Evolutionary conservation across 768 basidiomycete genomes (phyloP).

Genomic region (Dentipellis fragilis): DNA sequence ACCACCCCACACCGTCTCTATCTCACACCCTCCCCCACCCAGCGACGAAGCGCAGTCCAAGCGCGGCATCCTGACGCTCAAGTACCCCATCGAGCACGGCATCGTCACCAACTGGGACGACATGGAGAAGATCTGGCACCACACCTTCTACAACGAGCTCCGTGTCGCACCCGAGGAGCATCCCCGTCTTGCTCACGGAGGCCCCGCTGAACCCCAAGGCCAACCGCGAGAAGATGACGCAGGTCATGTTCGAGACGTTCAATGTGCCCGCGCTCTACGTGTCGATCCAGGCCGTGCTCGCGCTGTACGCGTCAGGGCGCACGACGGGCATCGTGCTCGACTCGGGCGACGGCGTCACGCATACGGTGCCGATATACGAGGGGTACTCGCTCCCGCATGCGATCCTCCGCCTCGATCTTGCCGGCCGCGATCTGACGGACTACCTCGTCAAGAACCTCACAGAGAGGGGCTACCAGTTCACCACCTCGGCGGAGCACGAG

Average conservation of each 20-base stretch:
- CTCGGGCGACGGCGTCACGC: constrained; percentile 65
- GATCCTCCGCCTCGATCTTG: constrained; percentile 56
- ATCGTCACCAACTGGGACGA: constrained; percentile 72
- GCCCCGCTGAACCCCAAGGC: constrained; percentile 90
- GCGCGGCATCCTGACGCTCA: constrained; percentile 62
- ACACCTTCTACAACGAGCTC: constrained; percentile 81
- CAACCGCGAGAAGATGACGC: constrained; percentile 90
- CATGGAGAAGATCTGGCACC: constrained; percentile 71
- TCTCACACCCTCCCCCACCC: constrained; percentile 3
- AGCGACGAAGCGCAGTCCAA: constrained; percentile 68
- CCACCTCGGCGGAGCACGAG: constrained; percentile 50
- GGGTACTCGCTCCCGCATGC: constrained; percentile 63
- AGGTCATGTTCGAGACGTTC: constrained; percentile 97
- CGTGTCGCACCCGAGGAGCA: constrained; percentile 84
- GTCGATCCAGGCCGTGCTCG: constrained; percentile 84
- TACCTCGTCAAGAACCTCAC: constrained; percentile 44
- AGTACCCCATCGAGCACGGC: constrained; percentile 65
- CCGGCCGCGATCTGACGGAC: constrained; percentile 57
- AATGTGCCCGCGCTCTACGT: constrained; percentile 91
- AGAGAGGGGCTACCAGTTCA: constrained; percentile 57
- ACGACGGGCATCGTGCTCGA: constrained; percentile 69
- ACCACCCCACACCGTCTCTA: not conserved
- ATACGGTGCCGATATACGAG: constrained; percentile 69
- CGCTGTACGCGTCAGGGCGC: constrained; percentile 61
- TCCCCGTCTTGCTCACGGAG: constrained; percentile 82